Conservation (phyloP, 2,329 filamentous ascomycete species). For the Diaporthe citriasiana region DNA sequence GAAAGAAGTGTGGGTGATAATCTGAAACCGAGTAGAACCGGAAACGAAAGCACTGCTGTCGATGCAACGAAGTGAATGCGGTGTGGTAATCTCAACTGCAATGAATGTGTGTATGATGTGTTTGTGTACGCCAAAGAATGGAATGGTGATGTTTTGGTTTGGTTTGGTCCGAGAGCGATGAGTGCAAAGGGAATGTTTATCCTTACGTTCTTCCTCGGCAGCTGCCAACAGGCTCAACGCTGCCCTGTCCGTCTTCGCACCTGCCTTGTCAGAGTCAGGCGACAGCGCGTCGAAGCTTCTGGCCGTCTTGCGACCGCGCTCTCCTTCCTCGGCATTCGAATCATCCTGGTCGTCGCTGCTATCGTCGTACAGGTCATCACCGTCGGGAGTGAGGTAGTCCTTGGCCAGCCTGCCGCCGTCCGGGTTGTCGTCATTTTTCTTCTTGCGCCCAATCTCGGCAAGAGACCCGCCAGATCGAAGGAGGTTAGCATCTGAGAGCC, state of each 20-base stretch:
- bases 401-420: constrained; percentile 73
- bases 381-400: constrained; percentile 75
- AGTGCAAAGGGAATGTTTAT: not conserved
- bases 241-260: constrained; percentile 50
- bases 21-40: not conserved
- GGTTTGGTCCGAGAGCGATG: not conserved
- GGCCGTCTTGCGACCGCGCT: constrained; percentile 70
- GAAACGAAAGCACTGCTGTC: not conserved
- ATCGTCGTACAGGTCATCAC: constrained; percentile 74
- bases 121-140: not conserved
- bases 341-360: constrained; percentile 74
- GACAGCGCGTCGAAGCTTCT: constrained; percentile 59
- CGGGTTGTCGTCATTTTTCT: constrained; percentile 60
- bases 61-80: not conserved
- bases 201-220: constrained; percentile 84
- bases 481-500: constrained; percentile 79
- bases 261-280: constrained; percentile 52
- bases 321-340: constrained; percentile 77
- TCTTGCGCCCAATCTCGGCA: constrained; percentile 71
- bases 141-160: not conserved
- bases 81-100: not conserved
- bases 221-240: constrained; percentile 77
- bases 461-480: constrained; percentile 74
- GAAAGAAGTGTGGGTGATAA: not conserved
- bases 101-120: constrained; percentile 8